Percentiles rank a stretch among this genome's conserved stretches.
These are phyloP conservation scores for Mayamaea pseudoterrestris DNA, from an alignment of 108 stramenopile species.

Conservation along the genomic window DNA sequence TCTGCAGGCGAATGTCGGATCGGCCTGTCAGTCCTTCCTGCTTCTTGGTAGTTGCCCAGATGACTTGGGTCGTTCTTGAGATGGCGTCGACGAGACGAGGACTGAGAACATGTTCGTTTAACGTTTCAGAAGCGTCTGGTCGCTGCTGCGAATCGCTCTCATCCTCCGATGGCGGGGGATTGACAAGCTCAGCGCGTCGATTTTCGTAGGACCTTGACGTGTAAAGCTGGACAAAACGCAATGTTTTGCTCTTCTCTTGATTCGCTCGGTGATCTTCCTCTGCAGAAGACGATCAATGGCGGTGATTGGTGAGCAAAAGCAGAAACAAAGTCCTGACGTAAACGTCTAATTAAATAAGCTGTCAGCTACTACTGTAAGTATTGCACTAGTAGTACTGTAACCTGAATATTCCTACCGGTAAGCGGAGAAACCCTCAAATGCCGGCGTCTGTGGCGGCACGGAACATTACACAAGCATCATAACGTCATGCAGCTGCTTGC, in stretches of 20 bases:
- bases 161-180: conserved; percentile 42
- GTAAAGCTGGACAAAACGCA: conserved; percentile 89
- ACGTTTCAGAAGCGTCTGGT: neutral
- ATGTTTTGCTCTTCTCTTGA: conserved; percentile 13
- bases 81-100: conserved; percentile 89
- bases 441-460: too few relatives aligned
- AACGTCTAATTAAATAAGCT: neutral
- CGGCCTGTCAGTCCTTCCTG: conserved; percentile 81
- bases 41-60: conserved; percentile 90
- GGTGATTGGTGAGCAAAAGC: neutral
- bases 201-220: conserved; percentile 84
- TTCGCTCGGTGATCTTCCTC: conserved; percentile 13
- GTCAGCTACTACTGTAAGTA: too few relatives aligned
- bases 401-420: too few relatives aligned
- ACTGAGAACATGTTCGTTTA: conserved; percentile 69
- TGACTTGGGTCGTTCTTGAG: conserved; percentile 80
- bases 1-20: conserved; percentile 89
- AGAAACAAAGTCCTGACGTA: neutral
- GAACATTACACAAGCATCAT: too few relatives aligned
- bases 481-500: conserved; percentile 1
- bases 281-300: conserved; percentile 6
- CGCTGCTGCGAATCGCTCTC: conserved; percentile 8
- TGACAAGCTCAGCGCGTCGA: conserved; percentile 66
- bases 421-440: too few relatives aligned
- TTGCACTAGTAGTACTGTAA: too few relatives aligned